A percentile compares a stretch with the other conserved stretches of the same genome.
Evolutionary conservation across 257 asterid genomes (phyloP).

Genomic region (Jacaranda mimosifolia): DNA sequence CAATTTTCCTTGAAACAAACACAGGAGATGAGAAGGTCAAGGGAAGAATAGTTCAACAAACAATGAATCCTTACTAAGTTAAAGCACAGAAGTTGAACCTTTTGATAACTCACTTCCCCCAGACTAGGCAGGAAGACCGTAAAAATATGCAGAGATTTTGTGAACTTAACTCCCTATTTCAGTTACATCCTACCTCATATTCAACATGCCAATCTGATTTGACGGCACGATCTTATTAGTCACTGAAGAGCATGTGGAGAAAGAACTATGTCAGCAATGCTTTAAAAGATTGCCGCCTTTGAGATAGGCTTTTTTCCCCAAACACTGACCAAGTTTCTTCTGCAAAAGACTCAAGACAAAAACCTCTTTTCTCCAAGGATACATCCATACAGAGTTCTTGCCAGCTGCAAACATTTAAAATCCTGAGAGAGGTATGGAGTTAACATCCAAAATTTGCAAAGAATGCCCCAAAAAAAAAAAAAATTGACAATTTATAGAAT

Average conservation of each 20-base stretch:
- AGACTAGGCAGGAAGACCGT: neutral
- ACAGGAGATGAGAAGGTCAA: no score
- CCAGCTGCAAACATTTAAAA: conserved; percentile 68
- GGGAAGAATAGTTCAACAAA: no score
- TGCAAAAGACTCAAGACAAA: conserved; percentile 62
- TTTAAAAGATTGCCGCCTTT: no score
- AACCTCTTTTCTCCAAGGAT: conserved; percentile 77
- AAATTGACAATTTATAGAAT: neutral
- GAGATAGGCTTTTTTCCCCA: no score
- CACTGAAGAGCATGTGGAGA: no score
- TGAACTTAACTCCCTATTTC: neutral
- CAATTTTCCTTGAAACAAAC: no score
- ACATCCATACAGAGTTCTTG: conserved; percentile 77
- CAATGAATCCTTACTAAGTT: neutral
- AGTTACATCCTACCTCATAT: conserved; percentile 49
- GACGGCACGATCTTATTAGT: no score
- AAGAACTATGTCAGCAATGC: no score
- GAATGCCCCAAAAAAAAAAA: neutral
- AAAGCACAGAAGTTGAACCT: conserved; percentile 8
- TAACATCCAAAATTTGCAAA: neutral
- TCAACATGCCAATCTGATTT: conserved; percentile 36
- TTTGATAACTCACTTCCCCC: conserved; percentile 1
- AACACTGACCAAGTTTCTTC: conserved; percentile 36
- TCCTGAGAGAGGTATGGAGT: neutral
- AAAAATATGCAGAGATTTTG: neutral